phyloP scores from a whole-genome alignment of 2,329 filamentous ascomycete genomes.

The Botrytis byssoidea region DNA sequence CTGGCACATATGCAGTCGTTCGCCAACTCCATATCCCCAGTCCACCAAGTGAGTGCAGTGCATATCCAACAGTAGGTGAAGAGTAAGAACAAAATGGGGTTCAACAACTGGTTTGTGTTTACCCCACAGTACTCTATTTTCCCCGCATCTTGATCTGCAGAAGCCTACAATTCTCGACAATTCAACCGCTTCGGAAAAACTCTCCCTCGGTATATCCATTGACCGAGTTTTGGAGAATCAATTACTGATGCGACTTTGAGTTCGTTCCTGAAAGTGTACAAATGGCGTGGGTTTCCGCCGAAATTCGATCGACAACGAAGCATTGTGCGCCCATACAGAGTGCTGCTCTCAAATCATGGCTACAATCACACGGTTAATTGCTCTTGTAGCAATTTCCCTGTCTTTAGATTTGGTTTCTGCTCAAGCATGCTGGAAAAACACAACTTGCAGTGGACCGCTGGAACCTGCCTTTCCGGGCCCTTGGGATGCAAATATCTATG shows the following conservation, averaged over 20 bases:
- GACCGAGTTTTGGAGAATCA: constrained; percentile 9
- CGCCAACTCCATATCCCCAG: not conserved
- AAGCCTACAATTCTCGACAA: constrained; percentile 17
- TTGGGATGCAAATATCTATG: constrained; percentile 60
- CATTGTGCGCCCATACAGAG: not conserved
- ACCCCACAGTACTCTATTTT: constrained; percentile 10
- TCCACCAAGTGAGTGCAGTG: not conserved
- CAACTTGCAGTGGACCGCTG: constrained; percentile 50
- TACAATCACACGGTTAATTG: not conserved
- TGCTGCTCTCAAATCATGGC: constrained; percentile 12
- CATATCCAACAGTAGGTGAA: not conserved
- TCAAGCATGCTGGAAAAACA: constrained; percentile 54
- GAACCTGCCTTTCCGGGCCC: constrained; percentile 53
- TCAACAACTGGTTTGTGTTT: constrained; percentile 7
- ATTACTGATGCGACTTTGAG: not conserved
- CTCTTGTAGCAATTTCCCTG: constrained; percentile 2
- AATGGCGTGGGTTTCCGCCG: constrained; percentile 1
- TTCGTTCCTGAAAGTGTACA: not conserved
- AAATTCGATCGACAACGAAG: not conserved
- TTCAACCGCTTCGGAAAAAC: constrained; percentile 22
- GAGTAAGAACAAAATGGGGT: not conserved
- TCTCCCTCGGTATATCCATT: constrained; percentile 19
- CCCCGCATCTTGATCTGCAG: constrained; percentile 19
- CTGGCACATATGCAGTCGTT: not conserved
- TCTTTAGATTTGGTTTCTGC: constrained; percentile 19